Evolutionary conservation across 495 filamentous ascomycete genomes (phyloP).

Genomic region (Clavariopsis aquatica): DNA sequence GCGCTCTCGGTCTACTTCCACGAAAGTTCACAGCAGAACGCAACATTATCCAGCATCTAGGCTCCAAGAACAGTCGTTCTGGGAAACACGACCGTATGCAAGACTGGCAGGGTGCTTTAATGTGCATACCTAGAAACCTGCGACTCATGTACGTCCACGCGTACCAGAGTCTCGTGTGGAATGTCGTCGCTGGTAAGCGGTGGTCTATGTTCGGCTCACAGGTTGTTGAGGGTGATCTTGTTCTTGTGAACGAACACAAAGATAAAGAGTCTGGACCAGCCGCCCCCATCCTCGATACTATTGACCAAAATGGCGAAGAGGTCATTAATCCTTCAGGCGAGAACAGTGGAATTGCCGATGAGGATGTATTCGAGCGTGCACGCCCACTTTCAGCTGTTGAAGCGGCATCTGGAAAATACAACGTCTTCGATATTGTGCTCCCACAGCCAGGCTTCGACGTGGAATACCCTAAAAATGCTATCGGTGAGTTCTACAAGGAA

Average conservation of each 20-base stretch:
- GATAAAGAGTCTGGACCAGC: slow-evolving; percentile 47
- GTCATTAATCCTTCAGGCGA: slow-evolving; percentile 60
- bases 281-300: slow-evolving; percentile 38
- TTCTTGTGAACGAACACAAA: slow-evolving; percentile 63
- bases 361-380: slow-evolving; percentile 69
- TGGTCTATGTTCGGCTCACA: slow-evolving; percentile 68
- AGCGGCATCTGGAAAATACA: slow-evolving; percentile 73
- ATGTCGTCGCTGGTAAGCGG: slow-evolving; percentile 74
- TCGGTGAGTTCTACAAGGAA: slow-evolving; percentile 73
- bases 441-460: slow-evolving; percentile 92
- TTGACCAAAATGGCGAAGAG: slow-evolving; percentile 71
- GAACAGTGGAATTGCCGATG: slow-evolving; percentile 56
- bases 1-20: slow-evolving; percentile 70
- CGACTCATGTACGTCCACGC: slow-evolving; percentile 95
- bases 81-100: slow-evolving; percentile 38
- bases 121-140: slow-evolving; percentile 72
- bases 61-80: slow-evolving; percentile 40
- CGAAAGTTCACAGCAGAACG: slow-evolving; percentile 77
- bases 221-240: slow-evolving; percentile 83
- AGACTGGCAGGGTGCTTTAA: slow-evolving; percentile 79
- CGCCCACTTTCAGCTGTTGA: slow-evolving; percentile 74
- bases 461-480: slow-evolving; percentile 78
- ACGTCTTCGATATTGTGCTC: slow-evolving; percentile 88
- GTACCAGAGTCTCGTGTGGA: slow-evolving; percentile 94
- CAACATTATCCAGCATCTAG: slow-evolving; percentile 73